phyloP scores from a whole-genome alignment of 2,329 filamentous ascomycete genomes.

The Bretziella fagacearum region DNA sequence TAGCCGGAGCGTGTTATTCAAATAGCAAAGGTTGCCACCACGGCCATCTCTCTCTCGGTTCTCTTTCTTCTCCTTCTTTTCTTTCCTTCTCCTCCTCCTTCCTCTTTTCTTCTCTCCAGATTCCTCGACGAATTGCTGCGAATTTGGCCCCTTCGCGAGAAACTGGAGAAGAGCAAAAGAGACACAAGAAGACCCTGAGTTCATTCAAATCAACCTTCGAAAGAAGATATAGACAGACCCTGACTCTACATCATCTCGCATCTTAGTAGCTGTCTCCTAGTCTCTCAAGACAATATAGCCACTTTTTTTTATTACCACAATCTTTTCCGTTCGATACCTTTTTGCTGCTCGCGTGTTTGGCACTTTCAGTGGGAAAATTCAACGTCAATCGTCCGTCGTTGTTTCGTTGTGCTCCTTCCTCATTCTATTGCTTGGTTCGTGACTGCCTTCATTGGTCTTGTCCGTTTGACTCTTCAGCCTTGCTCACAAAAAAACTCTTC shows the following conservation, averaged over 20 bases:
- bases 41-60: not conserved
- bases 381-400: too few species aligned
- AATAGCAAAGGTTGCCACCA: conserved; percentile 10
- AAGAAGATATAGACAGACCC: not conserved
- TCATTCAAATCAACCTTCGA: conserved; percentile 6
- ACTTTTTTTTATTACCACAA: not conserved
- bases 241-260: conserved; percentile 6
- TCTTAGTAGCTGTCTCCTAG: conserved; percentile 14
- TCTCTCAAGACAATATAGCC: conserved; percentile 6
- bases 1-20: conserved; percentile 1
- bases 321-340: not conserved
- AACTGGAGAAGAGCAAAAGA: conserved; percentile 15
- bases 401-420: conserved; percentile 12
- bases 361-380: conserved; percentile 1
- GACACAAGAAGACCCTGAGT: conserved; percentile 8
- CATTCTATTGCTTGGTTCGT: conserved; percentile 16
- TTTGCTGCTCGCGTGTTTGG: conserved; percentile 2
- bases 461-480: conserved; percentile 4
- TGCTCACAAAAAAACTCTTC: conserved; percentile 11
- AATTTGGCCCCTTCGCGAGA: conserved; percentile 14
- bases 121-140: conserved; percentile 13
- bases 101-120: conserved; percentile 10
- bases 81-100: conserved; percentile 1
- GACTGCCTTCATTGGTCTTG: conserved; percentile 10
- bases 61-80: not conserved